A percentile compares a stretch with the other conserved stretches of the same genome.
These are phyloP conservation scores for Phoma herbarum DNA, from an alignment of 2,329 filamentous ascomycete species.

Conservation along the genomic window DNA sequence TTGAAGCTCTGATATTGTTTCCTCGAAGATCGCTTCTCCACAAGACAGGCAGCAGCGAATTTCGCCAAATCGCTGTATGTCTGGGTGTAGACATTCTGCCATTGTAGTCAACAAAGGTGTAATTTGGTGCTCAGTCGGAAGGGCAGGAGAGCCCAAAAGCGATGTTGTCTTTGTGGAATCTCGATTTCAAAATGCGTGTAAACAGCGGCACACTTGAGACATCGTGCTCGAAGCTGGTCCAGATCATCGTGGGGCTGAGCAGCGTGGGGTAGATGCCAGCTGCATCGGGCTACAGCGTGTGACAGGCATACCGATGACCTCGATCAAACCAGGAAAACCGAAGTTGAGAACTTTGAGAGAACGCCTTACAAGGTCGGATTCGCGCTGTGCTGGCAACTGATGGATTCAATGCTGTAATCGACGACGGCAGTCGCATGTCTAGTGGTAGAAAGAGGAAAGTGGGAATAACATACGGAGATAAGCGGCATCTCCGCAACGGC, in stretches of 20 bases:
- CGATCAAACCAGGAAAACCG: not conserved
- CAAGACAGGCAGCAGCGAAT: conserved; percentile 17
- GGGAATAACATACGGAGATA: conserved; percentile 17
- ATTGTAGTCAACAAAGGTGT: not conserved
- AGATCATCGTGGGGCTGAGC: not conserved
- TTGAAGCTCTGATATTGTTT: not conserved
- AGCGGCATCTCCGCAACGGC: conserved; percentile 3
- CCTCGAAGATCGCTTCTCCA: conserved; percentile 10
- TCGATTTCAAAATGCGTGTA: not conserved
- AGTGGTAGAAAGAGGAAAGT: not conserved
- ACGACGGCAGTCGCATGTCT: not conserved
- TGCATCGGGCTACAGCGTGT: not conserved
- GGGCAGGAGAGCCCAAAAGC: not conserved
- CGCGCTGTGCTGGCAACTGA: not conserved
- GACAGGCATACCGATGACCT: not conserved
- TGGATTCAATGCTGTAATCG: not conserved
- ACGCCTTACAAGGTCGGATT: not conserved
- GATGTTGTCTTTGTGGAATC: not conserved
- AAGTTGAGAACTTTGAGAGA: not conserved
- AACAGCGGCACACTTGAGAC: not conserved
- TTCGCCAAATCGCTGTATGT: conserved; percentile 11
- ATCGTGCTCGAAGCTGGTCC: not conserved
- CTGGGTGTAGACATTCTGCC: conserved; percentile 13
- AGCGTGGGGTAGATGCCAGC: not conserved
- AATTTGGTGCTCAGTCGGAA: not conserved